These are phyloP conservation scores for Epicoccum sorghinum DNA, from an alignment of 2,329 filamentous ascomycete species.

Conservation along the genomic window DNA sequence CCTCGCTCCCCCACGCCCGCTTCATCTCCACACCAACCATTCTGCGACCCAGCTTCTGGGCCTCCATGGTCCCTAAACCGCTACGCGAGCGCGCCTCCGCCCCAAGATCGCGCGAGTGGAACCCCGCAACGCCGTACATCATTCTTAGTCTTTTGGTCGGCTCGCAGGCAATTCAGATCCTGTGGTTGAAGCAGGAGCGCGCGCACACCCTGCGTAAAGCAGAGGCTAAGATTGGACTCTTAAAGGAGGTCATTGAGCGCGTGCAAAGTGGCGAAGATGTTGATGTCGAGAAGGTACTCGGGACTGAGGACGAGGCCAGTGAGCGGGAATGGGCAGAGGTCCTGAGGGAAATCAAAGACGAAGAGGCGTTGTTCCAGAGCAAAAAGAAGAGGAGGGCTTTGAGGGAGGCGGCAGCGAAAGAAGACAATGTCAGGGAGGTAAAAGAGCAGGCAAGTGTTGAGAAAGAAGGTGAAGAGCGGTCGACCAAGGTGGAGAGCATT, in stretches of 20 bases:
- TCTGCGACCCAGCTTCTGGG: constrained; percentile 46
- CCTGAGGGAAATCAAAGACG: constrained; percentile 69
- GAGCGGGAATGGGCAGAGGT: constrained; percentile 91
- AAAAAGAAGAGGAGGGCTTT: constrained; percentile 44
- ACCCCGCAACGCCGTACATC: constrained; percentile 71
- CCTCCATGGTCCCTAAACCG: constrained; percentile 44
- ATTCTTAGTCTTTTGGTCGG: constrained; percentile 77
- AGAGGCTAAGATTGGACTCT: constrained; percentile 75
- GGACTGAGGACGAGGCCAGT: constrained; percentile 74
- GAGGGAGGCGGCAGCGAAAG: constrained; percentile 24
- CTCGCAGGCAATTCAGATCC: constrained; percentile 93
- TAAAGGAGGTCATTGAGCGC: constrained; percentile 72
- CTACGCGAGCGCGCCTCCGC: constrained; percentile 21
- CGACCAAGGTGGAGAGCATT: constrained; percentile 33
- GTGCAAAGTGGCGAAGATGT: constrained; percentile 44
- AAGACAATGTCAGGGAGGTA: constrained; percentile 18
- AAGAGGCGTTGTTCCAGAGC: constrained; percentile 61
- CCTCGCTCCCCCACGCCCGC: constrained; percentile 21
- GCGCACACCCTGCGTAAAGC: constrained; percentile 74
- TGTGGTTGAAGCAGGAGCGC: constrained; percentile 78
- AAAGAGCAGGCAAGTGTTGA: constrained; percentile 18
- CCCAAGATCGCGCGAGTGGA: constrained; percentile 47
- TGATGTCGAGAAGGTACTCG: constrained; percentile 82
- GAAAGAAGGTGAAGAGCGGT: constrained; percentile 21
- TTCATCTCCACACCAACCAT: constrained; percentile 44